A percentile compares a stretch with the other conserved stretches of the same genome.
Conservation (phyloP, 2,329 filamentous ascomycete genomes). For the Colletotrichum karsti region DNA sequence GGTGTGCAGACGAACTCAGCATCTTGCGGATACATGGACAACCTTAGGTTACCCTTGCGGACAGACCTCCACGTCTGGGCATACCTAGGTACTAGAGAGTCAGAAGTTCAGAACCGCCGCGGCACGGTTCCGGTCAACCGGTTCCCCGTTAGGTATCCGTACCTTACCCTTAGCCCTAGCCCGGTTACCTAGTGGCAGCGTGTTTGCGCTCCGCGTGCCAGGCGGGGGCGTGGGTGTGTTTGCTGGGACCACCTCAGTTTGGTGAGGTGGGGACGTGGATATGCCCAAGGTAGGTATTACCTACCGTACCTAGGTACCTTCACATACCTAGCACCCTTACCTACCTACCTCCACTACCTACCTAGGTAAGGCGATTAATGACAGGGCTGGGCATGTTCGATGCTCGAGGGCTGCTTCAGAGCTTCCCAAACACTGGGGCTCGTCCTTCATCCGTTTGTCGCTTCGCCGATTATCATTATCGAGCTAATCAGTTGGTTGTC, state of each 20-base stretch:
- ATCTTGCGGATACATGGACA: too few species aligned
- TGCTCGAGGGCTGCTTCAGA: conserved; percentile 8
- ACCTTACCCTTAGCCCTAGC: too few species aligned
- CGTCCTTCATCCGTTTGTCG: background rate
- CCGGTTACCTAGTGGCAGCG: too few species aligned
- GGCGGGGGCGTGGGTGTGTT: background rate
- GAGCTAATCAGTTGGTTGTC: too few species aligned
- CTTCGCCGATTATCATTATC: too few species aligned
- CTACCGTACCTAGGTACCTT: too few species aligned
- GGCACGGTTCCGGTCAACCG: conserved; percentile 22
- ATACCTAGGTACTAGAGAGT: too few species aligned
- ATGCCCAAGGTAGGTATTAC: too few species aligned
- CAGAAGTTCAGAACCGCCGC: conserved; percentile 8
- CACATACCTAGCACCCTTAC: too few species aligned
- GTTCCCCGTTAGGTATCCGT: conserved; percentile 24
- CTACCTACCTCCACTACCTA: background rate
- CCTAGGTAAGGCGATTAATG: conserved; percentile 14
- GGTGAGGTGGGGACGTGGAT: background rate
- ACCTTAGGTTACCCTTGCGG: too few species aligned
- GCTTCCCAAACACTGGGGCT: background rate
- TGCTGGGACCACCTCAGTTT: background rate
- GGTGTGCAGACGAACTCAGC: too few species aligned
- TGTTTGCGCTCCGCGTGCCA: conserved; percentile 6
- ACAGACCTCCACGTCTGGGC: conserved; percentile 9
- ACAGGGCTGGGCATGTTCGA: too few species aligned